Percentiles rank a stretch among this genome's conserved stretches.
phyloP scores from a whole-genome alignment of 75 land plant genomes.

The Pseudotsuga menziesii region DNA sequence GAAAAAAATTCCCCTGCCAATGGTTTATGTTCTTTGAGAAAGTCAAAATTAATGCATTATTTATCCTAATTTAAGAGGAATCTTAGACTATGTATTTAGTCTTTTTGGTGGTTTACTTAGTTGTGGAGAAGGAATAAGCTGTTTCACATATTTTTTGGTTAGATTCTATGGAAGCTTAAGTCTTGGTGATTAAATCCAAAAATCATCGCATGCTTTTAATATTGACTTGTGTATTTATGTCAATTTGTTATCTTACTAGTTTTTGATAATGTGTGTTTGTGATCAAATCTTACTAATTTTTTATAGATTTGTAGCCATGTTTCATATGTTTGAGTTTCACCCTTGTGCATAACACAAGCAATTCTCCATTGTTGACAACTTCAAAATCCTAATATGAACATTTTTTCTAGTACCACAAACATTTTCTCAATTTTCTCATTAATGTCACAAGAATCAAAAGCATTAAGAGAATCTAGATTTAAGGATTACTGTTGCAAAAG shows the following conservation, averaged over 20 bases:
- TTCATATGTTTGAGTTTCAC: background rate
- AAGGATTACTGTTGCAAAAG: too few species aligned
- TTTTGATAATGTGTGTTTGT: slow-evolving; percentile 13
- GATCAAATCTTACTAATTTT: background rate
- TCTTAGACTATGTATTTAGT: slow-evolving; percentile 86
- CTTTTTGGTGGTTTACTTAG: slow-evolving; percentile 85
- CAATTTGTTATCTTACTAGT: slow-evolving; percentile 41
- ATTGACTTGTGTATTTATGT: background rate
- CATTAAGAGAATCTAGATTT: too few species aligned
- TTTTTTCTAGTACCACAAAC: too few species aligned
- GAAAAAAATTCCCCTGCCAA: slow-evolving; percentile 64
- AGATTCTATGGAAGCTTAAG: background rate
- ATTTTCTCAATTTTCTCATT: too few species aligned
- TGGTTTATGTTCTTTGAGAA: slow-evolving; percentile 98
- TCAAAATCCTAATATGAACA: slow-evolving; percentile 50
- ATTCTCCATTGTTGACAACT: slow-evolving; percentile 32
- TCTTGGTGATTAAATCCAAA: background rate
- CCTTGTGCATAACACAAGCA: background rate
- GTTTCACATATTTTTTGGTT: background rate
- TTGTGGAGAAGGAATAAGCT: slow-evolving; percentile 48
- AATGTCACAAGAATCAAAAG: too few species aligned
- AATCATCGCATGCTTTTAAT: background rate
- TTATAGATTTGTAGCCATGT: background rate
- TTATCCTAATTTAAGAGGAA: slow-evolving; percentile 81
- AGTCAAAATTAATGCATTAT: slow-evolving; percentile 81